Conservation (phyloP, 2,329 filamentous ascomycete species). For the Venturia pyrina region DNA sequence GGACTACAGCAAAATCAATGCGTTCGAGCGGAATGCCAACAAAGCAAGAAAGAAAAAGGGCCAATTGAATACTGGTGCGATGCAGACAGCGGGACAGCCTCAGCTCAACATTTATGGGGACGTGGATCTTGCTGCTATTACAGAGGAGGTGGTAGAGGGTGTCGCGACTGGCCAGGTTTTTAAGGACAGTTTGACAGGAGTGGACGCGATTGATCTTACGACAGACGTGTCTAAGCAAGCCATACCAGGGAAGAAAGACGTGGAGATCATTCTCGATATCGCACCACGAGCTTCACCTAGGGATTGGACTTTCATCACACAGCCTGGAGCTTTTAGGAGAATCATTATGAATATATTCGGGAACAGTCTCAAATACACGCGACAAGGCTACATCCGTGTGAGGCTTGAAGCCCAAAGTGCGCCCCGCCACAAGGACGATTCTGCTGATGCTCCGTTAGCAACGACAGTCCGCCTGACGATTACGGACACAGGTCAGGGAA, state of each 20-base stretch:
- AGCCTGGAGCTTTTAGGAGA: conserved; percentile 37
- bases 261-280: conserved; percentile 37
- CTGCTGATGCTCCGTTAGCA: neutral
- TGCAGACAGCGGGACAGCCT: conserved; percentile 17
- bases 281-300: conserved; percentile 23
- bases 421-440: neutral
- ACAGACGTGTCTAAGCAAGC: neutral
- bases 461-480: conserved; percentile 37
- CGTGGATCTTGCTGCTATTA: conserved; percentile 13
- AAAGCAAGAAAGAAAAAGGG: conserved; percentile 21
- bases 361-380: conserved; percentile 40
- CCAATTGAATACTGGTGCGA: conserved; percentile 9
- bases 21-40: conserved; percentile 21
- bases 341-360: conserved; percentile 40
- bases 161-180: conserved; percentile 42
- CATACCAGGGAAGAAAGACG: conserved; percentile 16
- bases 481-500: conserved; percentile 56
- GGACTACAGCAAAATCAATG: conserved; percentile 18
- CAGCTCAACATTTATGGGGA: conserved; percentile 22
- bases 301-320: conserved; percentile 34
- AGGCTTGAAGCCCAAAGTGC: conserved; percentile 13
- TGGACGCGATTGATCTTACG: conserved; percentile 5
- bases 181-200: conserved; percentile 17
- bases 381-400: conserved; percentile 28
- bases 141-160: conserved; percentile 30